These are phyloP conservation scores for Solanum arcanum DNA, from an alignment of 257 asterid genomes.

Conservation along the genomic window DNA sequence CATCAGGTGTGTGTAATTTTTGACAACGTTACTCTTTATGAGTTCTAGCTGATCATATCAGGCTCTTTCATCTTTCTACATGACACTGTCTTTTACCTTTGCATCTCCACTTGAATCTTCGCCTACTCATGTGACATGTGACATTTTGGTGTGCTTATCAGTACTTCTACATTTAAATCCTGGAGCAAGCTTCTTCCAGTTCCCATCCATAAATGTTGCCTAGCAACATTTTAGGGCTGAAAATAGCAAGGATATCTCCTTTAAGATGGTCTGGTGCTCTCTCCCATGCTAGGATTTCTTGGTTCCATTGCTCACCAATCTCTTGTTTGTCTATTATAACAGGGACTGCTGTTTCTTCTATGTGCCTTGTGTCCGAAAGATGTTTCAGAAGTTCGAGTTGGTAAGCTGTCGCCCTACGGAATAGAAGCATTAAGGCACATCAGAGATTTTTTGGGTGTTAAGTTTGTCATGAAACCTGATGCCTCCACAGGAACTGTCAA, in stretches of 20 bases:
- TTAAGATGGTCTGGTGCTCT: not conserved
- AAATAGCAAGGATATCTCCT: not conserved
- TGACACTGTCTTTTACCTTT: not conserved
- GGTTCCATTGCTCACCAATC: not conserved
- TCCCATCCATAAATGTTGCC: not conserved
- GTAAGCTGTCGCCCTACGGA: constrained; percentile 72
- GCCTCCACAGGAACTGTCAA: constrained; percentile 64
- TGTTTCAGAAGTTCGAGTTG: constrained; percentile 82
- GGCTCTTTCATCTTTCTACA: not conserved
- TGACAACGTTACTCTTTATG: not conserved
- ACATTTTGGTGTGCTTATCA: not conserved
- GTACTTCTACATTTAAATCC: not conserved
- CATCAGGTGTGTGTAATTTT: constrained; percentile 59
- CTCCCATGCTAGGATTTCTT: not conserved
- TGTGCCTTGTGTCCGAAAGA: constrained; percentile 85
- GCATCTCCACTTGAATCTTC: not conserved
- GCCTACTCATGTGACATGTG: not conserved
- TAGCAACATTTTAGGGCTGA: not conserved
- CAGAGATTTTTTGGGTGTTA: constrained; percentile 62
- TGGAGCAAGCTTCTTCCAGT: not conserved
- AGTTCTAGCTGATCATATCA: not conserved
- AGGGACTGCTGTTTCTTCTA: constrained; percentile 84
- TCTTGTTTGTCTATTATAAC: constrained; percentile 5
- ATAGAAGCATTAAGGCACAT: constrained; percentile 62
- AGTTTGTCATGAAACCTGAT: constrained; percentile 67